phyloP scores from a whole-genome alignment of 2,329 filamentous ascomycete species.

The Calycina marina region DNA sequence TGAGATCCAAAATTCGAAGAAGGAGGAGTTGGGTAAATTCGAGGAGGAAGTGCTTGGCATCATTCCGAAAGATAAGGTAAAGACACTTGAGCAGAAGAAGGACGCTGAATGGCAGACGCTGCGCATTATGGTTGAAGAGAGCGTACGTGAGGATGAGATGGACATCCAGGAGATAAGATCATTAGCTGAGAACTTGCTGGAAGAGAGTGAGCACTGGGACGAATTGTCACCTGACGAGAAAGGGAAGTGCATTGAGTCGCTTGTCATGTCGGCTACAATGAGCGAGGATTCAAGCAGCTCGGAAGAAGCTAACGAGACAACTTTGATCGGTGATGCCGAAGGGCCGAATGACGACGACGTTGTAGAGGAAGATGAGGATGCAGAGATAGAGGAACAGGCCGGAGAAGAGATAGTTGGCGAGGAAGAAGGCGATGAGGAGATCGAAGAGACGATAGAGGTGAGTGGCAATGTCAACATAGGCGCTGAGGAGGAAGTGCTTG shows the following conservation, averaged over 20 bases:
- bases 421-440: slow-evolving; percentile 3
- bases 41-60: slow-evolving; percentile 47
- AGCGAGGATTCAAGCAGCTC: slow-evolving; percentile 6
- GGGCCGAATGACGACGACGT: slow-evolving; percentile 3
- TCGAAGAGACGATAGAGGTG: not conserved
- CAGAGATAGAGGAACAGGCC: slow-evolving; percentile 4
- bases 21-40: slow-evolving; percentile 51
- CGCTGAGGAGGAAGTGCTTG: too few species aligned
- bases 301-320: slow-evolving; percentile 2
- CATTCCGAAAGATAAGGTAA: slow-evolving; percentile 24
- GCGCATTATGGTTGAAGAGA: slow-evolving; percentile 21
- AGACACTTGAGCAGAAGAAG: slow-evolving; percentile 13
- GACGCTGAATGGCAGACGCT: slow-evolving; percentile 19
- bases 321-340: slow-evolving; percentile 3
- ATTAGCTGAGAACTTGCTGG: slow-evolving; percentile 6
- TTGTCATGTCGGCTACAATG: not conserved
- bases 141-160: slow-evolving; percentile 18
- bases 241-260: slow-evolving; percentile 5
- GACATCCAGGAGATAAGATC: slow-evolving; percentile 9
- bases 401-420: slow-evolving; percentile 4
- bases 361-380: slow-evolving; percentile 6
- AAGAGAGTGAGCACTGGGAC: slow-evolving; percentile 5
- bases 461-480: too few species aligned
- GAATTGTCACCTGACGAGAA: slow-evolving; percentile 5
- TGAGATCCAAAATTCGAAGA: slow-evolving; percentile 54